Conservation (phyloP, 1,284 basidiomycete genomes). For the Cryptococcus sp. region DNA sequence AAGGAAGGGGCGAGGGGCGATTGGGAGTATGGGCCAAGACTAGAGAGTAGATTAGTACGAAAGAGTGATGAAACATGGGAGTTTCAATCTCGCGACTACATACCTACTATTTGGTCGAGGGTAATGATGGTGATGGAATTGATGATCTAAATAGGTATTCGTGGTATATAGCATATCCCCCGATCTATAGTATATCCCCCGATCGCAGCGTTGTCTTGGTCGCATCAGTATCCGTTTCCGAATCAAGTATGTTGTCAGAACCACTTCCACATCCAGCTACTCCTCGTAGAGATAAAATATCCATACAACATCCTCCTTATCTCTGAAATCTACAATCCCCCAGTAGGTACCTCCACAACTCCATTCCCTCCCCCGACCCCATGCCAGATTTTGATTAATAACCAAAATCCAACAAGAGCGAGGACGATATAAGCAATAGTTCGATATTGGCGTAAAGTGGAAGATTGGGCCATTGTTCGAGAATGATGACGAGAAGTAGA, state of each 20-base stretch:
- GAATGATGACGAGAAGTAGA: slow-evolving; percentile 44
- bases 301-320: no score
- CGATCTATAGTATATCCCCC: no score
- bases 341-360: neutral
- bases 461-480: slow-evolving; percentile 38
- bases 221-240: no score
- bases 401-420: slow-evolving; percentile 36
- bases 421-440: slow-evolving; percentile 41
- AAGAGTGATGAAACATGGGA: neutral
- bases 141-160: no score
- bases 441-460: slow-evolving; percentile 41
- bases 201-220: no score
- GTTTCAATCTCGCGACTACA: no score
- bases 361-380: neutral
- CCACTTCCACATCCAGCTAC: no score
- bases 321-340: no score
- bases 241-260: no score
- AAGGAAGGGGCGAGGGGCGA: neutral
- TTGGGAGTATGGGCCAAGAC: neutral
- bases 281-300: neutral
- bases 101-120: no score
- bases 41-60: neutral
- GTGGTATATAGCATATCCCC: no score
- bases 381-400: slow-evolving; percentile 35
- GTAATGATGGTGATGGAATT: no score